These are phyloP conservation scores for Diaporthe nobilis DNA, from an alignment of 2,329 filamentous ascomycete genomes.

Conservation along the genomic window DNA sequence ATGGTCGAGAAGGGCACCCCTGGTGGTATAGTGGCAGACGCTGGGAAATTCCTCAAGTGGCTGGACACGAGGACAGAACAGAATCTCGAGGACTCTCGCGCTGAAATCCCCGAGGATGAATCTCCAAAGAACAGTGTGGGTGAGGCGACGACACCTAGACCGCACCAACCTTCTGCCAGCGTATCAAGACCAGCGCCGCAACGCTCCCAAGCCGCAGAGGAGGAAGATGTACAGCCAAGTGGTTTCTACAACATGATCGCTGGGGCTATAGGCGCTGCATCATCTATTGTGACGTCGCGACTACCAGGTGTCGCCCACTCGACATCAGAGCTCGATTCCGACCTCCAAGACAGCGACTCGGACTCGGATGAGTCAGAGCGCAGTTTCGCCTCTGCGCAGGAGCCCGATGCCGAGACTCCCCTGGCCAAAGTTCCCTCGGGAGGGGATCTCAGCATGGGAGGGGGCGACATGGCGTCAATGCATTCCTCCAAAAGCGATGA, in stretches of 20 bases:
- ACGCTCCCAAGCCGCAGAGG: slow-evolving; percentile 24
- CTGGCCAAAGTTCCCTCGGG: slow-evolving; percentile 10
- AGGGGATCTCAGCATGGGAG: background rate
- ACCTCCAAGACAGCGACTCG: slow-evolving; percentile 47
- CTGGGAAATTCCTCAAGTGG: slow-evolving; percentile 87
- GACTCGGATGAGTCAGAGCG: slow-evolving; percentile 60
- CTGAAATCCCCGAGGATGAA: slow-evolving; percentile 44
- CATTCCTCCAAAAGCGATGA: slow-evolving; percentile 57
- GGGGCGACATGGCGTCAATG: slow-evolving; percentile 44
- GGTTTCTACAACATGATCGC: slow-evolving; percentile 71
- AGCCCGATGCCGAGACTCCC: slow-evolving; percentile 52
- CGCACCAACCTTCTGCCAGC: slow-evolving; percentile 36
- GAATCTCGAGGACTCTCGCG: slow-evolving; percentile 50
- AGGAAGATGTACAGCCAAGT: slow-evolving; percentile 51
- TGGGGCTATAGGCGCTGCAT: slow-evolving; percentile 65
- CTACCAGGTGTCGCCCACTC: slow-evolving; percentile 53
- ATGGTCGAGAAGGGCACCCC: slow-evolving; percentile 94
- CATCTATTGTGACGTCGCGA: slow-evolving; percentile 59
- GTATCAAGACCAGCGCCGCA: slow-evolving; percentile 35
- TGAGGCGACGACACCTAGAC: slow-evolving; percentile 45
- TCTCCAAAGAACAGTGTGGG: slow-evolving; percentile 50
- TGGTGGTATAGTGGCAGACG: slow-evolving; percentile 82
- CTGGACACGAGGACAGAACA: slow-evolving; percentile 58
- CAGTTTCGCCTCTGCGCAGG: slow-evolving; percentile 65
- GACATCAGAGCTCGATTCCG: slow-evolving; percentile 49